These are phyloP conservation scores for Teratosphaeria gauchensis DNA, from an alignment of 2,329 filamentous ascomycete genomes.

Conservation along the genomic window DNA sequence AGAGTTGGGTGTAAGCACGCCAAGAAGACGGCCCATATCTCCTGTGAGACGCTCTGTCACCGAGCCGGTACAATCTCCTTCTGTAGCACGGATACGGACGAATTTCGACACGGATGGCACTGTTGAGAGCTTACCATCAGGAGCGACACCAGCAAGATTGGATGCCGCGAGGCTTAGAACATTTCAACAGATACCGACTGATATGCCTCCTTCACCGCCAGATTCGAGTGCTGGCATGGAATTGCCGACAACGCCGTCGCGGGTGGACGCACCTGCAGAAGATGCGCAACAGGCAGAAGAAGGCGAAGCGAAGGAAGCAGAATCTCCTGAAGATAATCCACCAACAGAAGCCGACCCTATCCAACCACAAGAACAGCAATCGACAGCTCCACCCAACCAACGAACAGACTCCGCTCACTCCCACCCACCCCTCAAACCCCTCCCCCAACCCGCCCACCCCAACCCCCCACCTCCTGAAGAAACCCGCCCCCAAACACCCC, in stretches of 20 bases:
- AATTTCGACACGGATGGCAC: constrained; percentile 21
- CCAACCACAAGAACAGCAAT: neutral
- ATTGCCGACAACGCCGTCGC: neutral
- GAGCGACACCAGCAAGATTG: neutral
- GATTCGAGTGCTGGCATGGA: constrained; percentile 23
- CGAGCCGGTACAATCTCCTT: constrained; percentile 32
- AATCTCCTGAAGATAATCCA: neutral
- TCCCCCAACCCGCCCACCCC: neutral
- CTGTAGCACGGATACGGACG: constrained; percentile 28
- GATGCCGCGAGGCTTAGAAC: constrained; percentile 9
- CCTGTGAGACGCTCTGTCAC: constrained; percentile 23
- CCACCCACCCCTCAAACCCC: neutral
- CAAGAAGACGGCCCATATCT: constrained; percentile 10
- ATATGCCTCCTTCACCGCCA: constrained; percentile 26
- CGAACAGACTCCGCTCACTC: neutral
- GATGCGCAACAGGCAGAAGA: neutral
- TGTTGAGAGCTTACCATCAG: constrained; percentile 4
- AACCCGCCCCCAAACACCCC: neutral
- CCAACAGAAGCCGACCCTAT: neutral
- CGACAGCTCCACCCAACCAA: neutral
- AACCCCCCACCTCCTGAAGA: neutral
- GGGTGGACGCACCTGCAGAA: neutral
- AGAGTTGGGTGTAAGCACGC: constrained; percentile 7
- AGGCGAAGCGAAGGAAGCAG: neutral
- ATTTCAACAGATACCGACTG: constrained; percentile 23